Percentiles rank a stretch among this genome's conserved stretches.
Evolutionary conservation across 345 rosid genomes (phyloP).

Genomic region (Diplotaxis tenuifolia): DNA sequence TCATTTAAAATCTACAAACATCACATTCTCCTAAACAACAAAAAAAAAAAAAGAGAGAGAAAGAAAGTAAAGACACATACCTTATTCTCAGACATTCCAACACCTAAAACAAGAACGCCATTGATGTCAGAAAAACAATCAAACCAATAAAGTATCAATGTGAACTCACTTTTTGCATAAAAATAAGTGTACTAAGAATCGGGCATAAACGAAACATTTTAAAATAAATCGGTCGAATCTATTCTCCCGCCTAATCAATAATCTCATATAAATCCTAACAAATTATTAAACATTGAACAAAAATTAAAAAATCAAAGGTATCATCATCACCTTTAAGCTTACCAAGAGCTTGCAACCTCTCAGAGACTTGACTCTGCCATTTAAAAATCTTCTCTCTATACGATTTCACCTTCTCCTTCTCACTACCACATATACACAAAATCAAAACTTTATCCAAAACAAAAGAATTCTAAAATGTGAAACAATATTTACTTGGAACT

Average conservation of each 20-base stretch:
- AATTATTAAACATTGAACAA: too few species aligned
- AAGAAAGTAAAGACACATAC: conserved; percentile 38
- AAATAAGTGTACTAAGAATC: too few species aligned
- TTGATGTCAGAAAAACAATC: conserved; percentile 17
- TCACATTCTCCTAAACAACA: background rate
- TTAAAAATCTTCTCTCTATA: conserved; percentile 81
- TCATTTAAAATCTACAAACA: background rate
- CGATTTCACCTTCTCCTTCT: conserved; percentile 76
- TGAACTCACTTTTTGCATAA: too few species aligned
- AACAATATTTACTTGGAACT: conserved; percentile 46
- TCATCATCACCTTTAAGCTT: conserved; percentile 53
- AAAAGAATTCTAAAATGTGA: background rate
- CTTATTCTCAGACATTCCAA: conserved; percentile 60
- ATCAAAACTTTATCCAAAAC: background rate
- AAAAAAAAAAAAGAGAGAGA: too few species aligned
- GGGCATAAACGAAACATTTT: too few species aligned
- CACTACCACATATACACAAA: conserved; percentile 45
- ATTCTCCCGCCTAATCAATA: too few species aligned
- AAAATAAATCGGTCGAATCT: too few species aligned
- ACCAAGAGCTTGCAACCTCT: conserved; percentile 66
- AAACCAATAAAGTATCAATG: background rate
- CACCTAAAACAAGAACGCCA: conserved; percentile 42
- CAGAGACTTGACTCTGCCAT: conserved; percentile 87
- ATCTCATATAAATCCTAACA: too few species aligned
- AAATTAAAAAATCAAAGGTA: too few species aligned